phyloP scores from a whole-genome alignment of 768 basidiomycete species.

The Chalciporus sphaerocephalus region DNA sequence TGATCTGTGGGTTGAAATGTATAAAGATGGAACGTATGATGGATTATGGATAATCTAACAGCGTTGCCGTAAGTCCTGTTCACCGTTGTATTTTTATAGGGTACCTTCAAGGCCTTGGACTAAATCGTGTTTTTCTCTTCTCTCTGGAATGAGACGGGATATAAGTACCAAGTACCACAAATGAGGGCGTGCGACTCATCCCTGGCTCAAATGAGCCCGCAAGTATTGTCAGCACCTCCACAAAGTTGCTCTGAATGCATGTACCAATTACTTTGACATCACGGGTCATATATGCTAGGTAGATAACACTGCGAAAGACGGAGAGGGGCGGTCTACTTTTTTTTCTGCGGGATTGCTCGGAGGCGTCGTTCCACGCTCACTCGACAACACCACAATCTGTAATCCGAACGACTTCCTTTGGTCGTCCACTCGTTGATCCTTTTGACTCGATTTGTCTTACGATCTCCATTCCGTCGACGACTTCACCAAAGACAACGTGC shows the following conservation, averaged over 20 bases:
- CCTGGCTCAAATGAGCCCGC: too few species aligned
- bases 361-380: slow-evolving; percentile 5
- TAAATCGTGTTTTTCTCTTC: too few species aligned
- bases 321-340: neutral
- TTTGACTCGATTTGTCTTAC: slow-evolving; percentile 39
- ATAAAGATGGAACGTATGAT: neutral
- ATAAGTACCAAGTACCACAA: too few species aligned
- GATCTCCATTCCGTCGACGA: slow-evolving; percentile 40
- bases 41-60: neutral
- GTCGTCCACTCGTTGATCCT: slow-evolving; percentile 25
- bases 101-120: too few species aligned
- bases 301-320: neutral
- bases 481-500: slow-evolving; percentile 47
- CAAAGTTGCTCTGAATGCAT: too few species aligned
- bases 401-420: slow-evolving; percentile 47
- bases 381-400: slow-evolving; percentile 48
- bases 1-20: slow-evolving; percentile 11
- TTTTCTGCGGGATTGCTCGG: neutral
- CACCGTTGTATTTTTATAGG: neutral
- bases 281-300: too few species aligned
- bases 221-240: too few species aligned
- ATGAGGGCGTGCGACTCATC: too few species aligned
- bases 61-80: neutral
- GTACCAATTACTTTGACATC: too few species aligned
- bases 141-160: too few species aligned